Conservation (phyloP, 768 basidiomycete species). For the Mycena albidolilacea region DNA sequence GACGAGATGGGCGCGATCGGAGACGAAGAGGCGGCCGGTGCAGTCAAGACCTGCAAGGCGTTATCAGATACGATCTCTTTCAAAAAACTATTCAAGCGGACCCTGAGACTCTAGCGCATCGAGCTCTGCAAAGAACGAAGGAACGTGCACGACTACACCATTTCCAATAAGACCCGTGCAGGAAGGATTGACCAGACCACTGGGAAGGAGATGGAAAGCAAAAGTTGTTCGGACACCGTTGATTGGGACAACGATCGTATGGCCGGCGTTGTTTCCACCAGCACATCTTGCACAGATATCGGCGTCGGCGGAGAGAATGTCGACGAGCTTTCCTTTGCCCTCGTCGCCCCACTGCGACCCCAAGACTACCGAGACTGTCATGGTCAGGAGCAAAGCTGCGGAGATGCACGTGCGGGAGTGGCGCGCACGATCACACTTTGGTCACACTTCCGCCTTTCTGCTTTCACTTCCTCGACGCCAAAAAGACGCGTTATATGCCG, state of each 20-base stretch:
- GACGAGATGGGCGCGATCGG: conserved; percentile 96
- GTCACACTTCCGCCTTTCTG: not conserved
- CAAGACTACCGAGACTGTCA: conserved; percentile 74
- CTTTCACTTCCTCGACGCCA: too few relatives aligned
- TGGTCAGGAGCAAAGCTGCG: not conserved
- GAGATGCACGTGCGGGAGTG: too few relatives aligned
- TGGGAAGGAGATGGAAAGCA: conserved; percentile 96
- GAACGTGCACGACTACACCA: conserved; percentile 97
- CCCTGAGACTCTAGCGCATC: conserved; percentile 90
- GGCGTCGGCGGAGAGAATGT: conserved; percentile 90
- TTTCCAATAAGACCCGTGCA: conserved; percentile 92
- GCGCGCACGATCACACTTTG: too few relatives aligned
- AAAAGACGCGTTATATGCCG: not conserved
- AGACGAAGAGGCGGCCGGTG: conserved; percentile 88
- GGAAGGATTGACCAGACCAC: conserved; percentile 91
- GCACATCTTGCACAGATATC: conserved; percentile 98
- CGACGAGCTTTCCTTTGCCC: conserved; percentile 96
- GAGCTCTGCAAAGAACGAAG: conserved; percentile 94
- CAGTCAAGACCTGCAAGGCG: conserved; percentile 84
- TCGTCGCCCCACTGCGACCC: conserved; percentile 96
- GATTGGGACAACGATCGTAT: conserved; percentile 92
- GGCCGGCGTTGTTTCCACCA: conserved; percentile 98
- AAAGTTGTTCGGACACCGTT: conserved; percentile 85
- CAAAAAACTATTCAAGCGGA: conserved; percentile 45
- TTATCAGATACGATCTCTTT: not conserved